Conservation (phyloP, 768 basidiomycete genomes). For the Rickenella mellea region DNA sequence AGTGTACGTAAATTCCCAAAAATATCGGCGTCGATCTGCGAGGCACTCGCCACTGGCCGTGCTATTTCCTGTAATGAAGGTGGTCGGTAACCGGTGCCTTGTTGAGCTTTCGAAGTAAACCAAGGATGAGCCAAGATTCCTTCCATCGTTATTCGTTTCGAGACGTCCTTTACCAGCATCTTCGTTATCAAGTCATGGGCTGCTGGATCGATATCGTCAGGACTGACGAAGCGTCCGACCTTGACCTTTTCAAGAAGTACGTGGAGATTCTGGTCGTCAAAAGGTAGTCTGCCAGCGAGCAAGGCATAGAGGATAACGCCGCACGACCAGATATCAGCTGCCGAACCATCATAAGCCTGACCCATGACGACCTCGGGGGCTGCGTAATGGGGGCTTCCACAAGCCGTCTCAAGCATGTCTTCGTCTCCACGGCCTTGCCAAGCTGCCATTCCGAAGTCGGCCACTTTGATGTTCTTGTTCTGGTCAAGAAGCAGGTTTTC, state of each 20-base stretch:
- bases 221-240: conserved; percentile 64
- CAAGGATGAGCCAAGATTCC: conserved; percentile 79
- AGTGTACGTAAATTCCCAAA: conserved; percentile 83
- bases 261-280: conserved; percentile 80
- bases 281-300: conserved; percentile 82
- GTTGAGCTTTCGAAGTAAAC: conserved; percentile 47
- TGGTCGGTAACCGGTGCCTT: conserved; percentile 29
- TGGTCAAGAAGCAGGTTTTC: conserved; percentile 86
- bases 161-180: conserved; percentile 75
- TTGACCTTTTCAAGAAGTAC: conserved; percentile 77
- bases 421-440: conserved; percentile 63
- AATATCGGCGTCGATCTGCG: conserved; percentile 81
- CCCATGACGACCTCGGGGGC: conserved; percentile 87
- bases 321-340: conserved; percentile 96
- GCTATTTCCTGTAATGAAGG: conserved; percentile 63
- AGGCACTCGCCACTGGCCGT: conserved; percentile 48
- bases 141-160: conserved; percentile 71
- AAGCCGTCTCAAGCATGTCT: conserved; percentile 67
- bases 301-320: conserved; percentile 89
- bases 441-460: conserved; percentile 96
- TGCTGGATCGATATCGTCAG: conserved; percentile 50
- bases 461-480: conserved; percentile 84
- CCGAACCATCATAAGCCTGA: conserved; percentile 71
- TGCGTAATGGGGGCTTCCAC: conserved; percentile 93
- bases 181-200: conserved; percentile 70